A percentile compares a stretch with the other conserved stretches of the same genome.
phyloP scores from a whole-genome alignment of 2,329 filamentous ascomycete genomes.

The Aspergillus sp. region DNA sequence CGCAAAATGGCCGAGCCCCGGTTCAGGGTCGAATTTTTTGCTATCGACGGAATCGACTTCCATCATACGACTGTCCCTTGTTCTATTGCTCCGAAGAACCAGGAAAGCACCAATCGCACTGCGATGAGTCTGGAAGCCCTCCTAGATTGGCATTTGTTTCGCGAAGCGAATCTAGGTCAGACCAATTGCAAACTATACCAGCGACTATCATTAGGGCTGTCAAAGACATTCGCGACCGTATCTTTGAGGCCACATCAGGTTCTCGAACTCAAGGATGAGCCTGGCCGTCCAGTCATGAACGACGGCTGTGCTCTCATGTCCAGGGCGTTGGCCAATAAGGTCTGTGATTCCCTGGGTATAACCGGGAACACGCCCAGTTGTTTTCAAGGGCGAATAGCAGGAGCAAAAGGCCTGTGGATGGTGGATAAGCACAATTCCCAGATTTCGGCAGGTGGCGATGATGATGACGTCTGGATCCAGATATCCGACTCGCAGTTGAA shows the following conservation, averaged over 20 bases:
- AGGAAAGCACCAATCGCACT: constrained; percentile 31
- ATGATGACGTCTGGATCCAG: constrained; percentile 52
- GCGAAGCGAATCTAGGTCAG: constrained; percentile 34
- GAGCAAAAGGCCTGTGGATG: constrained; percentile 64
- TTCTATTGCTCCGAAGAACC: constrained; percentile 20
- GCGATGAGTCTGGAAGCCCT: constrained; percentile 39
- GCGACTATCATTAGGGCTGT: constrained; percentile 43
- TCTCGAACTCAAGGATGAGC: constrained; percentile 31
- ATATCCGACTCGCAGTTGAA: constrained; percentile 60
- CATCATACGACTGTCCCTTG: constrained; percentile 8
- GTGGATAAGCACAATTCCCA: constrained; percentile 44
- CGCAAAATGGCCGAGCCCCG: constrained; percentile 27
- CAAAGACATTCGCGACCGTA: constrained; percentile 44
- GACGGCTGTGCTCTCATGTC: constrained; percentile 59
- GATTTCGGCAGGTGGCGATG: constrained; percentile 25
- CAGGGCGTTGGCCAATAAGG: constrained; percentile 45
- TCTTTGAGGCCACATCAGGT: constrained; percentile 38
- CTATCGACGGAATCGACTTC: constrained; percentile 45
- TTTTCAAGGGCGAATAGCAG: constrained; percentile 59
- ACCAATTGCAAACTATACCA: constrained; percentile 48
- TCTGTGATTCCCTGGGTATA: constrained; percentile 47
- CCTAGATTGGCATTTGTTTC: constrained; percentile 48
- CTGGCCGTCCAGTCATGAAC: constrained; percentile 42
- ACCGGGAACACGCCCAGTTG: constrained; percentile 46
- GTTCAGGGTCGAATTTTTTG: constrained; percentile 44